Percentiles rank a stretch among this genome's conserved stretches.
Conservation (phyloP, 129 eudicot species). For the Scalesia atractyloides region DNA sequence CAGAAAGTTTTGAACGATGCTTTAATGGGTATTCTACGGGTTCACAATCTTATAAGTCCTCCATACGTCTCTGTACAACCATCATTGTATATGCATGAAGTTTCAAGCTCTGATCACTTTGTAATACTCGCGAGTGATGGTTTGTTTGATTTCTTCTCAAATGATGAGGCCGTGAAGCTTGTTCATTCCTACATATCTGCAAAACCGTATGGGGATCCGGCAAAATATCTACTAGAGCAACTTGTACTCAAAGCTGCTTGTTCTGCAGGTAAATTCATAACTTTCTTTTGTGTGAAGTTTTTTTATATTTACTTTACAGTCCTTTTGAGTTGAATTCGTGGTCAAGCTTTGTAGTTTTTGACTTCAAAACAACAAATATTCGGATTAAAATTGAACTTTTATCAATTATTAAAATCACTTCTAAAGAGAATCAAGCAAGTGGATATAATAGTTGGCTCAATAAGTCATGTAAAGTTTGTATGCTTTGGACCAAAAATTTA, state of each 20-base stretch:
- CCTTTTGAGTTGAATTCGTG: neutral
- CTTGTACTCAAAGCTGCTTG: conserved; percentile 88
- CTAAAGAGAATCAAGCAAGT: conserved; percentile 16
- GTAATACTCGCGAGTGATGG: conserved; percentile 94
- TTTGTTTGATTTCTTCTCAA: conserved; percentile 88
- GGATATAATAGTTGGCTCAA: neutral
- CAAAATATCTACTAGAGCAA: conserved; percentile 81
- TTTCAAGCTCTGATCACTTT: conserved; percentile 76
- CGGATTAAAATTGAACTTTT: neutral
- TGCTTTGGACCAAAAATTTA: conserved; percentile 16
- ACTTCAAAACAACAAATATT: neutral
- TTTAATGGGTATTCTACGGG: conserved; percentile 94
- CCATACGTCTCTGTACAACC: conserved; percentile 86
- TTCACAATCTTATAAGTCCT: conserved; percentile 85
- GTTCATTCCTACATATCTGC: conserved; percentile 62
- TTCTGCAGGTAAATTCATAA: conserved; percentile 68
- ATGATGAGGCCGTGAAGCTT: conserved; percentile 77
- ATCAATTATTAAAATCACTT: neutral
- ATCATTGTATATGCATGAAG: conserved; percentile 61
- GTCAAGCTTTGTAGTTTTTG: neutral
- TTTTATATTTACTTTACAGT: neutral
- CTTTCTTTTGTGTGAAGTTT: neutral
- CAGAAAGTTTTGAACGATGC: conserved; percentile 94
- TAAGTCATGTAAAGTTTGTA: conserved; percentile 17
- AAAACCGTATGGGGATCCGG: conserved; percentile 87